These are phyloP conservation scores for Fraxinus latifolia DNA, from an alignment of 305 asterid genomes.

Conservation along the genomic window DNA sequence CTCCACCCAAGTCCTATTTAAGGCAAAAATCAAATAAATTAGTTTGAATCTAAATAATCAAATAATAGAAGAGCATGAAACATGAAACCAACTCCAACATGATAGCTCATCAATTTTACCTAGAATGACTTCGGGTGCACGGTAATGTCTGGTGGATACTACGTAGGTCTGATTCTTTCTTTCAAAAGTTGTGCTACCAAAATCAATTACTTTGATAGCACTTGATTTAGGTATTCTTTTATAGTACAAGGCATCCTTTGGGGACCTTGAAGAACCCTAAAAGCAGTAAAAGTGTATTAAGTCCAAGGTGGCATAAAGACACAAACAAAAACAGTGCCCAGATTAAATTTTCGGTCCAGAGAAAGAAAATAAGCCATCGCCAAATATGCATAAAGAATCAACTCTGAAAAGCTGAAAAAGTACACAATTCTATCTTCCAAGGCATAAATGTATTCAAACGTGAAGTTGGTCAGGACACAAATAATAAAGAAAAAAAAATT, in stretches of 20 bases:
- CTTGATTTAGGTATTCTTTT: not conserved
- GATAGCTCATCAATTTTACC: not conserved
- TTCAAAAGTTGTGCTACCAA: not conserved
- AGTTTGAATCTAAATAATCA: not conserved
- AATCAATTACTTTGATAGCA: not conserved
- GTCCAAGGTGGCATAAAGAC: not conserved
- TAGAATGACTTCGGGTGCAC: not conserved
- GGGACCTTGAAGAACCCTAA: not conserved
- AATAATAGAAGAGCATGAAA: not conserved
- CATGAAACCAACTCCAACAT: not conserved
- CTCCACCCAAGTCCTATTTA: not conserved
- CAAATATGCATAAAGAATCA: not conserved
- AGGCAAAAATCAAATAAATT: not conserved
- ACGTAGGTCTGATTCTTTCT: not conserved
- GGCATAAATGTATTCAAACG: not conserved
- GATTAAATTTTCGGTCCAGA: not conserved
- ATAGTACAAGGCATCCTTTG: not conserved
- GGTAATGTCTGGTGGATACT: not conserved
- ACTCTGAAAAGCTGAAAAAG: not conserved
- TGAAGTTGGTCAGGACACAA: not conserved
- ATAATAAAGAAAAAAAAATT: constrained; percentile 2
- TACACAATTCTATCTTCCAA: not conserved
- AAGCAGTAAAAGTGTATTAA: not conserved
- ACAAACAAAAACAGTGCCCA: not conserved
- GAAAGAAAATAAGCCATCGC: not conserved